phyloP scores from a whole-genome alignment of 2,329 filamentous ascomycete species.

The Fusarium sp. region DNA sequence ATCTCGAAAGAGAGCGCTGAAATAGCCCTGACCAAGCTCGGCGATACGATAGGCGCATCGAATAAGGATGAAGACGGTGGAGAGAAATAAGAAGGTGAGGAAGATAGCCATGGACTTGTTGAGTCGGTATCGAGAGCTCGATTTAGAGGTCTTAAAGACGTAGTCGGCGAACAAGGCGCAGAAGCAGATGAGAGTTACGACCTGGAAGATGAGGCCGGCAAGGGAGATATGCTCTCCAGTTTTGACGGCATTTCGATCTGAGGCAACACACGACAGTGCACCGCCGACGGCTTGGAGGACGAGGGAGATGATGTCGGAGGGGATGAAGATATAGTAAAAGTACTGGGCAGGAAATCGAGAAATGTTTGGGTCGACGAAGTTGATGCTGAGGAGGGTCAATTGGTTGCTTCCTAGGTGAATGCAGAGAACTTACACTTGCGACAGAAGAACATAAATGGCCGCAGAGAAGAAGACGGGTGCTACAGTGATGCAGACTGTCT shows the following conservation, averaged over 20 bases:
- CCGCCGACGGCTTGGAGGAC: constrained; percentile 67
- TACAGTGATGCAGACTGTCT: constrained; percentile 52
- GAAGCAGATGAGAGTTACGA: constrained; percentile 64
- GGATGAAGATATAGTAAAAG: constrained; percentile 52
- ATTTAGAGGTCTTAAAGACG: constrained; percentile 51
- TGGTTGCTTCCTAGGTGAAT: not conserved
- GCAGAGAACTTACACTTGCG: constrained; percentile 46
- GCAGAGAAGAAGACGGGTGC: constrained; percentile 52
- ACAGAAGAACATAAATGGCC: constrained; percentile 50
- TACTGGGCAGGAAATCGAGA: constrained; percentile 43
- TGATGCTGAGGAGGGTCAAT: constrained; percentile 34
- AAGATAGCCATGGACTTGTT: constrained; percentile 63
- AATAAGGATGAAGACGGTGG: constrained; percentile 69
- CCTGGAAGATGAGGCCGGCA: constrained; percentile 66
- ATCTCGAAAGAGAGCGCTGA: constrained; percentile 46
- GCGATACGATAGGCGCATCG: constrained; percentile 72
- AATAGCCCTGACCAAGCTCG: constrained; percentile 71
- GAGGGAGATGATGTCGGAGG: constrained; percentile 66
- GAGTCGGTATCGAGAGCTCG: constrained; percentile 50
- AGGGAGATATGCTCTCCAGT: constrained; percentile 65
- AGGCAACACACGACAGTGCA: constrained; percentile 58
- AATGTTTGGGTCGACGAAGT: constrained; percentile 41
- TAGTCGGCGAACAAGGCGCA: constrained; percentile 60
- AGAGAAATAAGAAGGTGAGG: constrained; percentile 62
- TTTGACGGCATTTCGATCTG: constrained; percentile 50